phyloP scores from a whole-genome alignment of 2,329 filamentous ascomycete genomes.

The Aspergillus sp. region DNA sequence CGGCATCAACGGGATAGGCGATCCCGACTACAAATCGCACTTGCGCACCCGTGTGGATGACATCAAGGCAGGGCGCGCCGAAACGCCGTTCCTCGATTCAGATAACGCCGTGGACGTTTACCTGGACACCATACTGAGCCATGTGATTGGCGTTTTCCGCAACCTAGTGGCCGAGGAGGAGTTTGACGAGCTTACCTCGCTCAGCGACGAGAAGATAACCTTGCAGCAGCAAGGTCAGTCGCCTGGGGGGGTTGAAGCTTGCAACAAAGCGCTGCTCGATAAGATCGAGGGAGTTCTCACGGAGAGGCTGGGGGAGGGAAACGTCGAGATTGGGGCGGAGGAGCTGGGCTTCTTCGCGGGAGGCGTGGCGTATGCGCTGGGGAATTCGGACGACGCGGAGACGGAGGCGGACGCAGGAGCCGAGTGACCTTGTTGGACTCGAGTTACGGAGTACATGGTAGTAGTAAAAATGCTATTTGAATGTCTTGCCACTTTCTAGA shows the following conservation, averaged over 20 bases:
- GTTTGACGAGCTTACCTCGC: slow-evolving; percentile 22
- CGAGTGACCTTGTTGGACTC: neutral
- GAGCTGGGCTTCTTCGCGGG: slow-evolving; percentile 34
- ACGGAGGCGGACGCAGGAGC: neutral
- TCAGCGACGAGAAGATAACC: slow-evolving; percentile 15
- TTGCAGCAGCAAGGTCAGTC: slow-evolving; percentile 6
- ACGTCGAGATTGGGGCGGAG: slow-evolving; percentile 24
- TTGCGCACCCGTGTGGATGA: slow-evolving; percentile 26
- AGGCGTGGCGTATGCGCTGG: slow-evolving; percentile 25
- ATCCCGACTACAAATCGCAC: slow-evolving; percentile 23
- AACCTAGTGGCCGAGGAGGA: slow-evolving; percentile 31
- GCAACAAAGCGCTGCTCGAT: slow-evolving; percentile 17
- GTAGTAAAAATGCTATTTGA: neutral
- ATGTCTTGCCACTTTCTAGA: neutral
- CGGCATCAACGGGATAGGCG: slow-evolving; percentile 29
- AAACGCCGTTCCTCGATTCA: slow-evolving; percentile 24
- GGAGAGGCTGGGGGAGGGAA: slow-evolving; percentile 22
- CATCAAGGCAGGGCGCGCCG: slow-evolving; percentile 21
- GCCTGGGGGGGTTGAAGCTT: slow-evolving; percentile 4
- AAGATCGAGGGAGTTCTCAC: slow-evolving; percentile 27
- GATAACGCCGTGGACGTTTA: slow-evolving; percentile 24
- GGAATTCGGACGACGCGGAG: slow-evolving; percentile 8
- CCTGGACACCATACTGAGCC: slow-evolving; percentile 27
- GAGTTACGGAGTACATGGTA: no score
- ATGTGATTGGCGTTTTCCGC: slow-evolving; percentile 33